A percentile compares a stretch with the other conserved stretches of the same genome.
Evolutionary conservation across 768 basidiomycete species (phyloP).

Genomic region (Hortiboletus flavorubellus): DNA sequence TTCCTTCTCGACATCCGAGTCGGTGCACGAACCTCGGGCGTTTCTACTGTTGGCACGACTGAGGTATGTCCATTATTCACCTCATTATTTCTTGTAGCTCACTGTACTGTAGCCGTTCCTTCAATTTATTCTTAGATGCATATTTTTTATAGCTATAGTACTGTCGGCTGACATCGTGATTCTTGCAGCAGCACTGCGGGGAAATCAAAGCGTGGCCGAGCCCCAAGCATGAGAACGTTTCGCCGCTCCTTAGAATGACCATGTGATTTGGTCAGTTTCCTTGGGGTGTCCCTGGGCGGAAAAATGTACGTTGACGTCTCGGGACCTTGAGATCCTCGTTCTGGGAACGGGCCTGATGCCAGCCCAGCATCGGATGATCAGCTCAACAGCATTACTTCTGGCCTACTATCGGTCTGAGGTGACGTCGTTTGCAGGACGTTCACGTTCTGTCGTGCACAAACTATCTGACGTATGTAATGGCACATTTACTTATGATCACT

Average conservation of each 20-base stretch:
- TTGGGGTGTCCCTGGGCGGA: slow-evolving; percentile 2
- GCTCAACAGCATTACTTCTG: slow-evolving; percentile 1
- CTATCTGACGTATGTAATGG: slow-evolving; percentile 3
- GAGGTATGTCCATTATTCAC: no score
- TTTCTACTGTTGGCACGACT: no score
- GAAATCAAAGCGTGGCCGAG: slow-evolving; percentile 1
- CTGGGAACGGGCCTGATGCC: neutral
- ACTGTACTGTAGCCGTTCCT: no score
- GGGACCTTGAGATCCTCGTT: neutral
- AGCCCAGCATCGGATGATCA: neutral
- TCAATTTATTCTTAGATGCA: neutral
- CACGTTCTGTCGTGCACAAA: slow-evolving; percentile 4
- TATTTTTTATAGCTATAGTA: neutral
- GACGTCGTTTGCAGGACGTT: neutral
- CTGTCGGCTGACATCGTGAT: neutral
- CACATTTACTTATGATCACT: neutral
- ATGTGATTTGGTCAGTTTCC: neutral
- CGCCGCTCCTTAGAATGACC: neutral
- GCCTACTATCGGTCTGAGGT: neutral
- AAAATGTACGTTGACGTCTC: neutral
- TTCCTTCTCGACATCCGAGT: no score
- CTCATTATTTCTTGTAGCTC: no score
- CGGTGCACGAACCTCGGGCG: no score
- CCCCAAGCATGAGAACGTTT: neutral
- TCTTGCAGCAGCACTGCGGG: slow-evolving; percentile 10